phyloP scores from a whole-genome alignment of 345 rosid genomes.

The Syzygium oleosum region DNA sequence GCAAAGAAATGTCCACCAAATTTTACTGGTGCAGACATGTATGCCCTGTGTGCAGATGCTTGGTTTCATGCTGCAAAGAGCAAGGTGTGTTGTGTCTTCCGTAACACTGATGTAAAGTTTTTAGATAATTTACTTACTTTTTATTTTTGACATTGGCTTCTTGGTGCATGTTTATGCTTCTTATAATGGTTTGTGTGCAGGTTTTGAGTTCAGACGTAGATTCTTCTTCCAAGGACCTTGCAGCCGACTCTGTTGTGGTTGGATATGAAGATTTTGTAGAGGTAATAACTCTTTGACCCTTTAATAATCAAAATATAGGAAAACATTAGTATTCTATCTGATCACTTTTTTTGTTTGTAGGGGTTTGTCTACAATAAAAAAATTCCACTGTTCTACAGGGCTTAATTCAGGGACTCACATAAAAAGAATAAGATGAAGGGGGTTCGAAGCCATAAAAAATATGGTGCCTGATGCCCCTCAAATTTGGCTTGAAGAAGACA shows the following conservation, averaged over 20 bases:
- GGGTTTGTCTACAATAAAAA: background rate
- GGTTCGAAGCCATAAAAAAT: background rate
- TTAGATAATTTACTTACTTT: background rate
- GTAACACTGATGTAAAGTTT: background rate
- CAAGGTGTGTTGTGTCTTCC: constrained; percentile 34
- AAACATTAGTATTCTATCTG: background rate
- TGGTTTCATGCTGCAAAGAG: constrained; percentile 98
- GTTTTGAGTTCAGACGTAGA: constrained; percentile 37
- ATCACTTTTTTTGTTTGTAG: background rate
- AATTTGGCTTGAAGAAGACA: background rate
- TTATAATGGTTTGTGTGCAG: constrained; percentile 22
- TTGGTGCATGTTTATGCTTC: background rate
- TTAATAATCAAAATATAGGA: background rate
- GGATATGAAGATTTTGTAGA: constrained; percentile 62
- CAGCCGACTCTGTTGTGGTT: constrained; percentile 60
- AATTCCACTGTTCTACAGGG: background rate
- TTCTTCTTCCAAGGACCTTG: constrained; percentile 22
- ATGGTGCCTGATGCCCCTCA: background rate
- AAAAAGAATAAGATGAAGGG: background rate
- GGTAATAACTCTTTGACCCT: constrained; percentile 26
- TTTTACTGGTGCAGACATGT: constrained; percentile 99
- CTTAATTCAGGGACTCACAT: background rate
- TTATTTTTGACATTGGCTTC: background rate
- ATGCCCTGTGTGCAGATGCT: constrained; percentile 97
- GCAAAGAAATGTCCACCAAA: constrained; percentile 85